phyloP scores from a whole-genome alignment of 2,329 filamentous ascomycete species.

The Pyrenophora seminiperda region DNA sequence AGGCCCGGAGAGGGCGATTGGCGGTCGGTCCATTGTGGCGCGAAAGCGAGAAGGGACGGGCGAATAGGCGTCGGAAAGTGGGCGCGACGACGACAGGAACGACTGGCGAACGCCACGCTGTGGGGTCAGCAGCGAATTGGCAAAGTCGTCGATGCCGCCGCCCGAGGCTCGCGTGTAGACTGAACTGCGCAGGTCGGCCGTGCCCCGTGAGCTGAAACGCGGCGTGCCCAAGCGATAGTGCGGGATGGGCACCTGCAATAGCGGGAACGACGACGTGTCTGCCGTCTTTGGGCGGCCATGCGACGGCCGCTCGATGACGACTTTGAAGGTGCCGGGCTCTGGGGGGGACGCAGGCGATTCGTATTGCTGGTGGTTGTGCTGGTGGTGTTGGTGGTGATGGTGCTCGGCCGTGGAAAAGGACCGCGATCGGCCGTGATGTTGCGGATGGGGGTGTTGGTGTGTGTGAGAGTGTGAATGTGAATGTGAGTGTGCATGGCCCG shows the following conservation, averaged over 20 bases:
- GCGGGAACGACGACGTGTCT: slow-evolving; percentile 60
- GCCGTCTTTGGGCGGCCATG: slow-evolving; percentile 68
- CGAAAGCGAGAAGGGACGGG: slow-evolving; percentile 41
- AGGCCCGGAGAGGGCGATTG: slow-evolving; percentile 41
- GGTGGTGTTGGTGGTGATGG: slow-evolving; percentile 47
- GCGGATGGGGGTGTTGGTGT: slow-evolving; percentile 25
- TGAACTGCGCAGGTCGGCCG: slow-evolving; percentile 79
- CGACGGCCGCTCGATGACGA: slow-evolving; percentile 74
- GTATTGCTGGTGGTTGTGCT: slow-evolving; percentile 47
- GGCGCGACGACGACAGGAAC: slow-evolving; percentile 44
- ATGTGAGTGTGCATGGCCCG: slow-evolving; percentile 16
- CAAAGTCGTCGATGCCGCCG: slow-evolving; percentile 71
- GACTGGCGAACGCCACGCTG: slow-evolving; percentile 44
- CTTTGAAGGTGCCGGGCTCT: slow-evolving; percentile 73
- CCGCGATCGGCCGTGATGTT: slow-evolving; percentile 60
- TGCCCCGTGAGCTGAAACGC: slow-evolving; percentile 76
- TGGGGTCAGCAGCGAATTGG: slow-evolving; percentile 62
- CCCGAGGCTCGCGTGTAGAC: slow-evolving; percentile 71
- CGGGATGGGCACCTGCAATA: slow-evolving; percentile 77
- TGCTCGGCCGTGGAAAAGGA: slow-evolving; percentile 81
- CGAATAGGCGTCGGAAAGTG: slow-evolving; percentile 47
- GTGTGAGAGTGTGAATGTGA: slow-evolving; percentile 11
- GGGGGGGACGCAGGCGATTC: slow-evolving; percentile 49
- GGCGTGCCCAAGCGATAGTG: slow-evolving; percentile 83
- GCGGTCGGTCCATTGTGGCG: slow-evolving; percentile 44